Evolutionary conservation across 1,284 basidiomycete species (phyloP), one percentile per base, ranked within the genome.

Genomic region (Hypsizygus ulmarius): DNA sequence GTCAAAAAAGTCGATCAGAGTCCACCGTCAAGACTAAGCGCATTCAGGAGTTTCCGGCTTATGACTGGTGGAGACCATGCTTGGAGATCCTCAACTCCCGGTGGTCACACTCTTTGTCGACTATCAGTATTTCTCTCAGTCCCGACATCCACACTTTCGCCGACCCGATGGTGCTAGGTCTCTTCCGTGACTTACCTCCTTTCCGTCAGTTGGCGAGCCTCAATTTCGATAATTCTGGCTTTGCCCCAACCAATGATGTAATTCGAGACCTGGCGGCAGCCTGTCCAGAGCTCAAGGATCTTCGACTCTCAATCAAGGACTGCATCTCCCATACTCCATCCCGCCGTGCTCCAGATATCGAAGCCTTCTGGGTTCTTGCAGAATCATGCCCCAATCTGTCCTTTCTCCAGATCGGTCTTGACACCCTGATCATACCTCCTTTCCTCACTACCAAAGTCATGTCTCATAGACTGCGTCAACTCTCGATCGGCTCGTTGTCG

Each of bases 351-450:
- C 8, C 21, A 19, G 34, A 29, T 10, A 41, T 47, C 18, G 33
- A 35, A 12, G 28, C 45, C 14, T 32, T 47, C 5, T 47, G 39
- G 45, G 29, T 38, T n/a, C 45, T 47, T 15, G 45, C 38, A 7
- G 30, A 41, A 12, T 29, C n/a, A 4, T 47, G 45, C 39, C 45
- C 38, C 14, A 39, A 47, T 16, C 39, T 47, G 0, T 33, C 29
- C 3, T 30, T 33, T 16, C 45, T 47, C 10, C 15, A 41, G 10
- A 47, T 47, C 8, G 16, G 45, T 28, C 29, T 47, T 21, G 32
- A 43, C 19, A 16, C 19, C 15, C 11, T 5, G 11, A 25, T 10
- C 7, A 47, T 35, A 12, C 39, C 45, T 35, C 38, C 38, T 11
- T 41, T 47, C 11, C 18, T 27, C 9, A 14, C 29, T 10, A 29